Base-by-base conservation (phyloP, 2,329 filamentous ascomycete species). In the Cadophora sp. region DNA sequence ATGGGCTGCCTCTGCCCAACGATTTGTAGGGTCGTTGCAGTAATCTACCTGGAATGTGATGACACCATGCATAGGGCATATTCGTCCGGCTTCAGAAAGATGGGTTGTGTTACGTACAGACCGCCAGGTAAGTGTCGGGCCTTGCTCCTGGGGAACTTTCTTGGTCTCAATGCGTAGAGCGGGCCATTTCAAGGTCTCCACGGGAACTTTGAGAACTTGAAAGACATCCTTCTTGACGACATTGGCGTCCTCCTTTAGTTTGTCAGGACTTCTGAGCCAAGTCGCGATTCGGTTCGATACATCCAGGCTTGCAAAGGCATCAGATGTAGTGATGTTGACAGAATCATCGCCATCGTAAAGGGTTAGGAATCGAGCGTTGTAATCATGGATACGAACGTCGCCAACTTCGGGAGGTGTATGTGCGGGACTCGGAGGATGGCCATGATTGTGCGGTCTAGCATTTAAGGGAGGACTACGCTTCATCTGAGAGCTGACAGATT, bases 231-330 rank as follows among this genome's bases (percentile, higher is more conserved):
- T 90, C 55, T 81, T 79, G 66, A 82, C 84, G 50, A 89, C 89
- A 50, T 91, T 90, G 0, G 90, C 88, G 70, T 92, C 91, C 67
- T 84, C 81, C 62, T 86, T 85, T 72, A 97, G 84, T 12, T 88
- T 89, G 14, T 89, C 87, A 1, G 88, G 87, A 69, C 97, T 91
- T 67, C 87, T 89, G 29, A 97, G 84, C 94, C 95, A 98, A 3
- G 86, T 83, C 0, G 91, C 90, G 68, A 97, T 85, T 19, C 89
- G 86, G 68, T 91, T 91, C 4, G 92, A 90, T 43, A 97, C 89
- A 43, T 84, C 85, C 12, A 97, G 86, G 73, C 88, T 93, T 53
- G 89, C 90, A 77, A 93, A 94, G 0, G 91, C 88, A 77, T 97
- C 97, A 69, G 43, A 48, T 22, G 89, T 91, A 65, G 90, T 85